Base-by-base conservation (phyloP, 352 stramenopile genomes). In the Phytophthora meadii region DNA sequence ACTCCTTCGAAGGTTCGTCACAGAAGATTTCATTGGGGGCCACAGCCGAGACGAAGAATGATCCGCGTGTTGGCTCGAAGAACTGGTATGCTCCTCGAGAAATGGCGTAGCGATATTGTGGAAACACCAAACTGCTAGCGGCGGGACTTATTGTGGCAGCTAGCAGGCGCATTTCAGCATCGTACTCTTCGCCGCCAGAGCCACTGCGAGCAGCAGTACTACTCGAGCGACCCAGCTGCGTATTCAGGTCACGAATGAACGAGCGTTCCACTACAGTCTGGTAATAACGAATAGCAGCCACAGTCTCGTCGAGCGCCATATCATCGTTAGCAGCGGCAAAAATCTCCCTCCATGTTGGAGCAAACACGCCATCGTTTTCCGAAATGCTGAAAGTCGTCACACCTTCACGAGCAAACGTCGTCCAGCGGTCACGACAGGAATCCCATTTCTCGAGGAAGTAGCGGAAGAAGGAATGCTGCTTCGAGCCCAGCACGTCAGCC, bases 321-420 rank as follows among this genome's bases (percentile, higher is more conserved):
- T 74, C 65, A 5, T 72, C 54, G 37, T 74, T 74, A 10, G 48
- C 61, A 10, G 61, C 62, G 12, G 62, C 53, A 48, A 75, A 71
- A 44, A 78, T 75, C 22, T 44, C 52, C 36, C 56, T 53, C 65
- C 65, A 78, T 4, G 65, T 72, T 1, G 52, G 22, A 41, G 64
- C 61, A 44, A 72, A 74, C 11, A 44, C 47, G 22, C 65, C 51
- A 10, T 69, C 61, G n/a, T 57, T 55, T 48, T 74, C 65, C 2
- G 63, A 65, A 9, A 71, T 62, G 12, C 61, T 71, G 54, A 78
- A 78, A 27, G 65, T 78, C 15, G 70, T 72, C n/a, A 78, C 70
- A 0, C 56, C 68, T 57, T 78, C 65, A 36, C 70, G 70, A 37
- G 57, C 61, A 22, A 75, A 74, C 10, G 65, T 78, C 7, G 51